Base-by-base conservation (phyloP, 345 rosid species). In the Pseudoturritis turrita region DNA sequence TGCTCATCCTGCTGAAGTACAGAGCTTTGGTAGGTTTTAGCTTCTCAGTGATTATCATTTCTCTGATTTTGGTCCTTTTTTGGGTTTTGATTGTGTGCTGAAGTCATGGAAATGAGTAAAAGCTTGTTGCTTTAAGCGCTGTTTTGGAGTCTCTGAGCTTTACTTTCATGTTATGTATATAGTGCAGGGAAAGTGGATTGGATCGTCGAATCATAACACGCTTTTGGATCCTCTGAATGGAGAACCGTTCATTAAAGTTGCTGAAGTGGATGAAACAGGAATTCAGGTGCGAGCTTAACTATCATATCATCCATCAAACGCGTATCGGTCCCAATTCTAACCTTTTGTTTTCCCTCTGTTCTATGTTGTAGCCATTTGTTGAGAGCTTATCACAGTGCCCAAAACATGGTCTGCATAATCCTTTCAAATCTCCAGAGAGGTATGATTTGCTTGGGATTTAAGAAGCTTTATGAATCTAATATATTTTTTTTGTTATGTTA, bases 371-470 rank as follows among this genome's bases (percentile, higher is more conserved):
- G 99, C 96, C 96, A 71, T 95, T 84, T 83, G 93, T 91, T 53
- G 96, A 89, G 78, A 91, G 99, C 86, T 86, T 95, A 83, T 71
- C 88, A 63, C 84, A 83, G 80, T 95, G 99, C 81, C 93, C 97
- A 0, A 95, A 95, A 82, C 96, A 89, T 83, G 99, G 97, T 64
- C 72, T 95, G 7, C 99, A 89, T 82, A 95, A 95, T 85, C 99
- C 99, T 70, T 95, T 95, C 75, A 95, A 89, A 67, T 81, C 96
- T 73, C 98, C 96, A 0, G 99, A 91, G 82, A 91, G 98, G 99
- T 95, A 76, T 63, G 33, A 11, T 56, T 47, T 76, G 39, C 75
- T 63, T 61, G 8, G 44, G 25, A 3, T 7, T 15, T 21, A 33
- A 28, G 17, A 53, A 44, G 21, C 33, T 57, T 35, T 9, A 31